A percentile compares a stretch with the other conserved stretches of the same genome.
phyloP scores from a whole-genome alignment of 1,284 basidiomycete genomes.

The Rhodotorula sp. region DNA sequence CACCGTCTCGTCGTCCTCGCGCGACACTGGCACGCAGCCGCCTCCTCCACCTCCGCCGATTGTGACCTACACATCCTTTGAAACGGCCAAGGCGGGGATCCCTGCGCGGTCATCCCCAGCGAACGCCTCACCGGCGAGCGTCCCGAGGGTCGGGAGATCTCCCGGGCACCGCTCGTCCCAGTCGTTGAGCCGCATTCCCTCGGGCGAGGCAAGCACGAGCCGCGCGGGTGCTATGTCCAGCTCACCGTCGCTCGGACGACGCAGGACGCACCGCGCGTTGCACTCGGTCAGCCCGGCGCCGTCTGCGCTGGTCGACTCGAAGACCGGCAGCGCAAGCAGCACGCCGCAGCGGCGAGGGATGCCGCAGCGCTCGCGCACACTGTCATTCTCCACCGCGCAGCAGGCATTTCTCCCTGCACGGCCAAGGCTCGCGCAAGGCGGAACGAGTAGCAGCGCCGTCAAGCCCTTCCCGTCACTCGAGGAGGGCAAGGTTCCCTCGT shows the following conservation, averaged over 20 bases:
- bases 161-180: conserved; percentile 6
- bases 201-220: not conserved
- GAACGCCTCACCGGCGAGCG: not conserved
- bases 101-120: not conserved
- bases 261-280: not conserved
- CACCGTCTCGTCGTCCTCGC: conserved; percentile 12
- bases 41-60: conserved; percentile 11
- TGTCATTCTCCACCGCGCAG: conserved; percentile 30
- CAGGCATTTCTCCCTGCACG: conserved; percentile 26
- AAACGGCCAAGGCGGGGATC: not conserved
- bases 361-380: conserved; percentile 16
- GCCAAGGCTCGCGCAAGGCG: conserved; percentile 2
- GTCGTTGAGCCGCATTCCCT: conserved; percentile 9
- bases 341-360: not conserved
- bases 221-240: not conserved
- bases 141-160: not conserved
- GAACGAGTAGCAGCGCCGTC: conserved; percentile 4
- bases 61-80: conserved; percentile 11
- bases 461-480: conserved; percentile 16
- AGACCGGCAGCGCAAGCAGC: not conserved
- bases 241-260: not conserved
- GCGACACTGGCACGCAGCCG: not conserved
- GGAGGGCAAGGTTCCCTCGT: not conserved
- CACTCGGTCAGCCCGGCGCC: conserved; percentile 4
- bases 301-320: too few species aligned